A percentile compares a stretch with the other conserved stretches of the same genome.
Conservation (phyloP, 2,329 filamentous ascomycete species). For the Diaporthe sp. region DNA sequence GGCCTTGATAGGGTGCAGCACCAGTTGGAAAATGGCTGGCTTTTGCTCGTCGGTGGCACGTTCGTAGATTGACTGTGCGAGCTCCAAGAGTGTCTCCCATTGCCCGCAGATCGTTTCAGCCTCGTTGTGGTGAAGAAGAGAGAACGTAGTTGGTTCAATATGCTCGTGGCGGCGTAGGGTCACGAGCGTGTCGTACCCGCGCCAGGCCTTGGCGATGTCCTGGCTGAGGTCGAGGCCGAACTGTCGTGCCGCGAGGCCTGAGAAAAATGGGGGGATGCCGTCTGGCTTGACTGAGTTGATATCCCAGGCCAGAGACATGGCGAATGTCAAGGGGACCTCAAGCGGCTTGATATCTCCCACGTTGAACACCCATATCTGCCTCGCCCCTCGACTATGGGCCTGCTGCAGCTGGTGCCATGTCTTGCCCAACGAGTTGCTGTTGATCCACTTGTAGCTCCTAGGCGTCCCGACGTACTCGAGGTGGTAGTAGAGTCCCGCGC, state of each 20-base stretch:
- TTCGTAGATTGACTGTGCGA: conserved; percentile 61
- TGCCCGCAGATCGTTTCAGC: conserved; percentile 66
- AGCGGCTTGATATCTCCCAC: conserved; percentile 74
- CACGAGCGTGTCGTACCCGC: conserved; percentile 63
- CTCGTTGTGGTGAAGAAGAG: conserved; percentile 71
- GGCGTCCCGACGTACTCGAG: conserved; percentile 75
- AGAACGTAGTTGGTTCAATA: conserved; percentile 69
- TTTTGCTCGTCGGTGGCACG: conserved; percentile 58
- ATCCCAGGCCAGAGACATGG: conserved; percentile 71
- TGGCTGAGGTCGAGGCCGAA: conserved; percentile 51
- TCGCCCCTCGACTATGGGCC: conserved; percentile 68
- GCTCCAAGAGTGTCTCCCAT: conserved; percentile 63
- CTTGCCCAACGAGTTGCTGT: conserved; percentile 66
- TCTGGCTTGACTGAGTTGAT: conserved; percentile 60
- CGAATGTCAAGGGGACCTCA: conserved; percentile 70
- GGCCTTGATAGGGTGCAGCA: conserved; percentile 72
- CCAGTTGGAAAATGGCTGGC: conserved; percentile 71
- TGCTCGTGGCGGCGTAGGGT: conserved; percentile 73
- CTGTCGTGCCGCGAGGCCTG: conserved; percentile 51
- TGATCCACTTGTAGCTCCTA: conserved; percentile 73
- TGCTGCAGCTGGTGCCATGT: conserved; percentile 57
- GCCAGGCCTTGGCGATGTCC: conserved; percentile 63
- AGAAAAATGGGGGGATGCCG: conserved; percentile 62
- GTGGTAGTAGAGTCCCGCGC: conserved; percentile 71
- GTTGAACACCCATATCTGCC: conserved; percentile 75